Percentiles rank a stretch among this genome's conserved stretches.
Conservation (phyloP, 2,329 filamentous ascomycete genomes). For the Penicillium sp. region DNA sequence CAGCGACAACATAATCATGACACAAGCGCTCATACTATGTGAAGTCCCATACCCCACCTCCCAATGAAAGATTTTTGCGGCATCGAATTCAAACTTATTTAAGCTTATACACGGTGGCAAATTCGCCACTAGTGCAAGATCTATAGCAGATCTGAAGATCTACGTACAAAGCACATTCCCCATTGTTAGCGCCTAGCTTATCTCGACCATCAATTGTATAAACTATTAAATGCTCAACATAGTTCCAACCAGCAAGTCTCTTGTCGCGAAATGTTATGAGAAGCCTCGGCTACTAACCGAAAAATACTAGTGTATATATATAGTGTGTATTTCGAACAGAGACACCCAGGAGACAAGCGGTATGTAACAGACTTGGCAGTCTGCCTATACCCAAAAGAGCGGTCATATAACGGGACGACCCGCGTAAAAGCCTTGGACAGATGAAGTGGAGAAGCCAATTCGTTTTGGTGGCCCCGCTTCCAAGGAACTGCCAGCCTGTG, state of each 20-base stretch:
- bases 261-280: neutral
- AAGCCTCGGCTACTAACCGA: neutral
- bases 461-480: neutral
- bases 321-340: neutral
- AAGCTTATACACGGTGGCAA: neutral
- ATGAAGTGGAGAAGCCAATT: neutral
- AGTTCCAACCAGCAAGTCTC: too few relatives aligned
- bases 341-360: neutral
- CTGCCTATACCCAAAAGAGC: neutral
- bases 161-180: too few relatives aligned
- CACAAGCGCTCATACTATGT: neutral
- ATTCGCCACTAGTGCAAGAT: neutral
- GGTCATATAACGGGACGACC: conserved; percentile 21
- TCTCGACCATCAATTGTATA: too few relatives aligned
- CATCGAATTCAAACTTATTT: neutral
- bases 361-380: neutral
- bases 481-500: neutral
- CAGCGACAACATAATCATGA: neutral
- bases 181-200: too few relatives aligned
- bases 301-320: neutral
- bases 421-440: conserved; percentile 8
- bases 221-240: too few relatives aligned
- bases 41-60: neutral
- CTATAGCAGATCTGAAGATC: neutral
- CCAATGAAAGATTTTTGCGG: neutral